These are phyloP conservation scores for Tinospora cordifolia DNA, from an alignment of 164 flowering plant species.

Conservation along the genomic window DNA sequence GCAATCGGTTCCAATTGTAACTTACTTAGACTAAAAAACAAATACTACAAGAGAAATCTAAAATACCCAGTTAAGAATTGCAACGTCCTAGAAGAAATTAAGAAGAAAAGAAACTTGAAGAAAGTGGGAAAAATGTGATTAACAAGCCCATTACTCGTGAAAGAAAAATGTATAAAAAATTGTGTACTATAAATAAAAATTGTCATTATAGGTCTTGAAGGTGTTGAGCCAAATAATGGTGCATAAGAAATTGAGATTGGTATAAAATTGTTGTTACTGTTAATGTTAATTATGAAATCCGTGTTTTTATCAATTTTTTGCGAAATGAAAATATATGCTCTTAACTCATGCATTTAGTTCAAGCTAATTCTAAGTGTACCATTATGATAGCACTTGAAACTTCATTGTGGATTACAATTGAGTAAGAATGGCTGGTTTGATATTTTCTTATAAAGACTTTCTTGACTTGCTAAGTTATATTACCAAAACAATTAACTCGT, in stretches of 20 bases:
- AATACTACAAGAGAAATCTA: neutral
- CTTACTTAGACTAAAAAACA: neutral
- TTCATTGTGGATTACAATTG: too few species aligned
- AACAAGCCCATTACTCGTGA: too few species aligned
- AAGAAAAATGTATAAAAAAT: too few species aligned
- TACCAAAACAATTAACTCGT: too few species aligned
- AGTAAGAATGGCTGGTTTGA: too few species aligned
- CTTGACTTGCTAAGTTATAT: too few species aligned
- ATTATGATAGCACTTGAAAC: too few species aligned
- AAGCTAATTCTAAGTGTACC: neutral
- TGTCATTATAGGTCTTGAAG: constrained; percentile 70
- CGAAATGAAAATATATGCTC: neutral
- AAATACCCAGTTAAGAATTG: neutral
- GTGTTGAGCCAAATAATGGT: constrained; percentile 85
- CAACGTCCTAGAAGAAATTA: neutral
- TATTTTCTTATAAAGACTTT: too few species aligned
- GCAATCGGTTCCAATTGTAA: too few species aligned
- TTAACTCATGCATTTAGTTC: neutral
- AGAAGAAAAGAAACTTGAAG: neutral
- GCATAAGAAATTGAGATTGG: constrained; percentile 85
- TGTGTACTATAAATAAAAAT: too few species aligned
- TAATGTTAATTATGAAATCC: constrained; percentile 5
- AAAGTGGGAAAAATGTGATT: neutral
- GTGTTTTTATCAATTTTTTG: constrained; percentile 1
- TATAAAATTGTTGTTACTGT: constrained; percentile 11